Base-by-base conservation (phyloP, 2,329 filamentous ascomycete genomes). In the Neofusicoccum cordaticola region DNA sequence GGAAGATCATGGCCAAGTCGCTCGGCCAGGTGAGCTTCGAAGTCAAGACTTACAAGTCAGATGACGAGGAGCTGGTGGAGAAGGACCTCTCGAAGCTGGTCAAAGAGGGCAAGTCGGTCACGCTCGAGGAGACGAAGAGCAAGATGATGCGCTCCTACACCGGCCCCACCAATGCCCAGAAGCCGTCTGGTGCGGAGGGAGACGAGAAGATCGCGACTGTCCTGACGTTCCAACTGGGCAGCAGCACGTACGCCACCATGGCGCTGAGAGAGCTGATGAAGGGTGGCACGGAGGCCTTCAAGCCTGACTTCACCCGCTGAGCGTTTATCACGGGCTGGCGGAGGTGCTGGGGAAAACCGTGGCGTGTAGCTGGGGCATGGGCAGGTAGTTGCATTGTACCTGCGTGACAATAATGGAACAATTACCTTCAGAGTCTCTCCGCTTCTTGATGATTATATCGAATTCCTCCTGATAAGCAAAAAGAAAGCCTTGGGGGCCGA, bases 191-290 rank as follows among this genome's bases (percentile, higher is more conserved):
- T 7, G 68, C 53, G 27, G 69, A 69, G 3, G 67, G 52, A 19
- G 68, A 69, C 39, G 75, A 78, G 58, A 89, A 90, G 71, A 79
- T 91, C 17, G 91, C 88, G 0, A 83, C 92, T 0, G 78, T 91
- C 31, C 75, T 95, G 69, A 92, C 88, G 74, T 85, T 96, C 77
- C 88, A 92, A 73, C 82, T 96, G 34, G 90, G 87, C 1, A 87
- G 88, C 56, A 93, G 90, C 72, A 90, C 92, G 72, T 96, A 96
- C 78, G 92, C 92, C 0, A 96, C 92, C 0, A 91, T 96, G 82
- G 90, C 90, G 12, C 75, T 96, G 68, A 81, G 92, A 62, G 92
- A 96, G 78, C 77, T 96, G 67, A 93, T 92, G 82, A 90, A 88
- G 72, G 86, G 88, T 2, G 88, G 86, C 12, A 81, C 88, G 4